A percentile compares a stretch with the other conserved stretches of the same genome.
These are phyloP conservation scores for Chenopodium berlandieri DNA, from an alignment of 148 eudicot species.

Conservation along the genomic window DNA sequence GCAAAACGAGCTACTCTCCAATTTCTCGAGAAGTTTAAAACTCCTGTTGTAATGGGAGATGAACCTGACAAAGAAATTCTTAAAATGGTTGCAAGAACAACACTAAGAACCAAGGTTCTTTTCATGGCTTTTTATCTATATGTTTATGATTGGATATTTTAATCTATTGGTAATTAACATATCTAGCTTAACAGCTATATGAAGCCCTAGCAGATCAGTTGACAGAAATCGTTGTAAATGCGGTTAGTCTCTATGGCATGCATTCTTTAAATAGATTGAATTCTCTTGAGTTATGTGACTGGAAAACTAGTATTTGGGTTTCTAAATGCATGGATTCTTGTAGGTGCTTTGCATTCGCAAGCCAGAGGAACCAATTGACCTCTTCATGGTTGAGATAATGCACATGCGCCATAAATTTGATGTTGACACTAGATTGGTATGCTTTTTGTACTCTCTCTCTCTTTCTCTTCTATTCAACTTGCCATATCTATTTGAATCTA, in stretches of 20 bases:
- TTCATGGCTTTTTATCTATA: neutral
- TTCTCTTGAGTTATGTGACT: neutral
- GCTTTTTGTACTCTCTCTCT: slow-evolving; percentile 2
- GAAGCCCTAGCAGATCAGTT: slow-evolving; percentile 94
- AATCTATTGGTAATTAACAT: neutral
- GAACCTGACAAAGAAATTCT: slow-evolving; percentile 93
- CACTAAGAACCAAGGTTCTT: slow-evolving; percentile 84
- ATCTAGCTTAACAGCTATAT: slow-evolving; percentile 52
- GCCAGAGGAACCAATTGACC: slow-evolving; percentile 86
- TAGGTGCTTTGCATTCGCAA: slow-evolving; percentile 96
- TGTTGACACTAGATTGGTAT: slow-evolving; percentile 90
- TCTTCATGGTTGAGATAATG: slow-evolving; percentile 99
- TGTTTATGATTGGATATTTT: neutral
- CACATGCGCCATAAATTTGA: slow-evolving; percentile 99
- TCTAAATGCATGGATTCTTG: slow-evolving; percentile 9
- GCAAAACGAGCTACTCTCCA: slow-evolving; percentile 93
- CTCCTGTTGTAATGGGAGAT: slow-evolving; percentile 90
- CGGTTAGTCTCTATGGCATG: slow-evolving; percentile 49
- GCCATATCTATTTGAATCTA: neutral
- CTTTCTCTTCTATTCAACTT: neutral
- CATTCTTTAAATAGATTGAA: neutral
- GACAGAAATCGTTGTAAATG: slow-evolving; percentile 83
- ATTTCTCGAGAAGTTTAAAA: slow-evolving; percentile 86
- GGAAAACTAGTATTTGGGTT: neutral
- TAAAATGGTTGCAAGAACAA: slow-evolving; percentile 97